Percentiles rank a stretch among this genome's conserved stretches.
Evolutionary conservation across 2,329 filamentous ascomycete species (phyloP).

Genomic region (Fusarium sp.): DNA sequence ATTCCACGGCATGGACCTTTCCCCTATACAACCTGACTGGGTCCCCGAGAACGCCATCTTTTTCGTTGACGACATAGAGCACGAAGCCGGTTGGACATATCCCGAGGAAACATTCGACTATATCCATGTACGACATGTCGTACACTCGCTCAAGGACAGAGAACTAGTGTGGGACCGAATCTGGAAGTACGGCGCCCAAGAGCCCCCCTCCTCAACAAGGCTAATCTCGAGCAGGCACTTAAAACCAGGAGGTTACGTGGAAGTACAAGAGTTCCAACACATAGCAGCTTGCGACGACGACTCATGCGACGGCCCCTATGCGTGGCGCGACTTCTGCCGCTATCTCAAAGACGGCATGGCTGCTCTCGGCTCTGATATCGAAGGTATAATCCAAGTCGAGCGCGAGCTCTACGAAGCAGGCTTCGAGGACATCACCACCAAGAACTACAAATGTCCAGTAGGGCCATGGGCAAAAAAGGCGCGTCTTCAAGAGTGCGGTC

Average conservation of each 20-base stretch:
- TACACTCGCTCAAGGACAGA: conserved; percentile 60
- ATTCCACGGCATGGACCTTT: conserved; percentile 64
- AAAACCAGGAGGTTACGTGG: conserved; percentile 65
- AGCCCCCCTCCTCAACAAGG: background rate
- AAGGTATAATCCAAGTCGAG: conserved; percentile 55
- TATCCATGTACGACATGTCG: conserved; percentile 62
- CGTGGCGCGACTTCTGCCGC: conserved; percentile 60
- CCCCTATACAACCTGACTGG: conserved; percentile 65
- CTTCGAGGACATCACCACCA: conserved; percentile 57
- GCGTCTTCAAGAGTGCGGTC: conserved; percentile 59
- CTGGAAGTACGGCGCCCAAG: conserved; percentile 53
- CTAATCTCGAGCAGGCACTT: conserved; percentile 56
- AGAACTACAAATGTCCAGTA: conserved; percentile 61
- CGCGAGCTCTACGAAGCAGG: conserved; percentile 56
- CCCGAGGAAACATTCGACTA: conserved; percentile 61
- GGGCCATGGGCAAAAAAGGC: conserved; percentile 62
- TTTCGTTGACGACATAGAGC: conserved; percentile 65
- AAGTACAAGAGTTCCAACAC: conserved; percentile 62
- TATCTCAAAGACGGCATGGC: conserved; percentile 58
- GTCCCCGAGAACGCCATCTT: conserved; percentile 66
- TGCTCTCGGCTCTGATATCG: conserved; percentile 57
- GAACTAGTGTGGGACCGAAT: conserved; percentile 57
- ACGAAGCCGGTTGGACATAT: conserved; percentile 63
- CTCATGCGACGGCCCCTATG: conserved; percentile 59
- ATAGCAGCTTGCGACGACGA: conserved; percentile 59